Conservation (phyloP, 2,329 filamentous ascomycete genomes). For the Knufia petricola region DNA sequence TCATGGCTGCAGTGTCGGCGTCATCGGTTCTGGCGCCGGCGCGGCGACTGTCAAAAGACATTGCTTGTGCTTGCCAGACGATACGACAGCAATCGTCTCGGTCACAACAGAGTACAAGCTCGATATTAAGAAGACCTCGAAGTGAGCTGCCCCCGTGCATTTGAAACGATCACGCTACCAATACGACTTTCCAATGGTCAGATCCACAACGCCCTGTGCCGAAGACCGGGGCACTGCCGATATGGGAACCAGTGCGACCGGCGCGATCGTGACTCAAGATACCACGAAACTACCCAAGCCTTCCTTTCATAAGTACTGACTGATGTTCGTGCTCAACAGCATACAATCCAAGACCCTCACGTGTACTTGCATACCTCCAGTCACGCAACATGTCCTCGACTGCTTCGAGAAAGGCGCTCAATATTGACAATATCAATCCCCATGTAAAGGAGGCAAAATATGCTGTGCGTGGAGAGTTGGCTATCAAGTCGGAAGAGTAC, state of each 20-base stretch:
- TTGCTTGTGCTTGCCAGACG: constrained; percentile 13
- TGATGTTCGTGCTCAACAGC: constrained; percentile 6
- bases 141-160: background rate
- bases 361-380: constrained; percentile 21
- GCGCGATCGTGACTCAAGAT: constrained; percentile 5
- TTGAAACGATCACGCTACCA: background rate
- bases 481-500: constrained; percentile 86
- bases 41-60: constrained; percentile 17
- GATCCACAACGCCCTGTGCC: constrained; percentile 13
- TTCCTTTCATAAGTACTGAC: constrained; percentile 10
- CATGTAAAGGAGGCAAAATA: constrained; percentile 83
- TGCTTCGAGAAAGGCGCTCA: constrained; percentile 46
- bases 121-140: constrained; percentile 16
- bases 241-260: background rate
- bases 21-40: constrained; percentile 16
- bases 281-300: background rate
- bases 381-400: constrained; percentile 39
- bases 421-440: constrained; percentile 82
- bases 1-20: constrained; percentile 6
- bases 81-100: constrained; percentile 2
- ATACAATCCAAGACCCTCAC: constrained; percentile 18
- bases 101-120: constrained; percentile 7
- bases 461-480: constrained; percentile 90
- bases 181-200: constrained; percentile 8
- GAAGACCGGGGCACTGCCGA: constrained; percentile 7